These are phyloP conservation scores for Hanseniaspora thailandica DNA, from an alignment of 805 yeast genomes.

Conservation along the genomic window DNA sequence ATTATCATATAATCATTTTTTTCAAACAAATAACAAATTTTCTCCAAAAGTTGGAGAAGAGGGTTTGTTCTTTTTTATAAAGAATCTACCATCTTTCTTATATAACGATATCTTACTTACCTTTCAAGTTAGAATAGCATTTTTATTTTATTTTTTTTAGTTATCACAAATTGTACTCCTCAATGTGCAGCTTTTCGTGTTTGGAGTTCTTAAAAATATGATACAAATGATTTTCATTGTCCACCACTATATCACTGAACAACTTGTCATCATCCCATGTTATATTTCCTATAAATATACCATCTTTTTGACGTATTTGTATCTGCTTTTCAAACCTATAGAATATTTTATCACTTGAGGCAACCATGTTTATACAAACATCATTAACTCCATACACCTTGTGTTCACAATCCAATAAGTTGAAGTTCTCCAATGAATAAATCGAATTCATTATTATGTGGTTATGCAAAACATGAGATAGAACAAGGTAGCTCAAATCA, in stretches of 20 bases:
- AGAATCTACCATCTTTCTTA: background rate
- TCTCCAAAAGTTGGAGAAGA: too few species aligned
- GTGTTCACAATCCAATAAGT: background rate
- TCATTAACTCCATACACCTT: background rate
- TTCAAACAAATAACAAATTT: too few species aligned
- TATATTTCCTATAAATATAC: background rate
- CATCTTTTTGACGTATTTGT: constrained; percentile 1
- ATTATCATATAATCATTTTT: too few species aligned
- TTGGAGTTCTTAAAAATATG: background rate
- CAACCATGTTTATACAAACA: background rate
- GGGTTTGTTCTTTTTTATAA: background rate
- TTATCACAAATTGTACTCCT: background rate
- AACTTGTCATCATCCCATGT: background rate
- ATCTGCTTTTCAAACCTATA: background rate
- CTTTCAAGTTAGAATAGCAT: background rate
- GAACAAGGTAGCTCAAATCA: background rate
- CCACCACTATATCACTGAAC: background rate
- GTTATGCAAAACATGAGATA: background rate
- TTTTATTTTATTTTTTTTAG: background rate
- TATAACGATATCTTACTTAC: background rate
- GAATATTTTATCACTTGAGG: background rate
- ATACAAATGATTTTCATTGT: background rate
- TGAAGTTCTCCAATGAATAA: constrained; percentile 6
- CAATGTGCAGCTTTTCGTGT: background rate
- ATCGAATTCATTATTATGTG: background rate